A percentile compares a stretch with the other conserved stretches of the same genome.
These are phyloP conservation scores for Aeschynomene evenia DNA, from an alignment of 306 rosid species.

Conservation along the genomic window DNA sequence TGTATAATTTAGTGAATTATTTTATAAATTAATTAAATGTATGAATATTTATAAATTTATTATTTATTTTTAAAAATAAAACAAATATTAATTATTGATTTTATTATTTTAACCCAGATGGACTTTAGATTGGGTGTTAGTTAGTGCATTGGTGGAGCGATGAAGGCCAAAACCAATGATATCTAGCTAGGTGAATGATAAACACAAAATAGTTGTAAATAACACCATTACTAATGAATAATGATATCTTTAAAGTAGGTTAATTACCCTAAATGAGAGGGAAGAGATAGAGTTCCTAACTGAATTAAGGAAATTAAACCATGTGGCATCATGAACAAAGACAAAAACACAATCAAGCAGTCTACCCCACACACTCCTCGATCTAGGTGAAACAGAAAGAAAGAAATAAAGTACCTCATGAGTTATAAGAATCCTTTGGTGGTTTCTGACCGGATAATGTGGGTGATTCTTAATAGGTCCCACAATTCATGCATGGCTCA, in stretches of 20 bases:
- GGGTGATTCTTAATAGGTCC: conserved; percentile 11
- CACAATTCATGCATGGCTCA: conserved; percentile 16
- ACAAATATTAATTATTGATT: too few species aligned
- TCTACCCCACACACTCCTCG: neutral
- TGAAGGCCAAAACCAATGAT: too few species aligned
- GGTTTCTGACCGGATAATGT: conserved; percentile 3
- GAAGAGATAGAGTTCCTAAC: neutral
- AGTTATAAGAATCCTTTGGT: neutral
- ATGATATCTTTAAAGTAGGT: neutral
- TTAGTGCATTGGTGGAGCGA: too few species aligned
- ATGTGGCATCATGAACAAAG: neutral
- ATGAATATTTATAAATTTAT: too few species aligned
- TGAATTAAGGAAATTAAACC: neutral
- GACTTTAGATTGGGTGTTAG: too few species aligned
- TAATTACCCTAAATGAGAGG: neutral
- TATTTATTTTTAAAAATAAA: too few species aligned
- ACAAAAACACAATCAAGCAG: neutral
- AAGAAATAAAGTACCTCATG: neutral
- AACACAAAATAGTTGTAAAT: too few species aligned
- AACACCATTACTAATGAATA: too few species aligned
- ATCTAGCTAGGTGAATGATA: too few species aligned
- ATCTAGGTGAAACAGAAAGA: conserved; percentile 25
- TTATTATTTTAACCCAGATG: too few species aligned
- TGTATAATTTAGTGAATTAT: too few species aligned
- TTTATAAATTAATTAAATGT: too few species aligned